Evolutionary conservation across 2,329 filamentous ascomycete genomes (phyloP), one percentile per base, ranked within the genome.

Genomic region (Lasiodiplodia sp.): DNA sequence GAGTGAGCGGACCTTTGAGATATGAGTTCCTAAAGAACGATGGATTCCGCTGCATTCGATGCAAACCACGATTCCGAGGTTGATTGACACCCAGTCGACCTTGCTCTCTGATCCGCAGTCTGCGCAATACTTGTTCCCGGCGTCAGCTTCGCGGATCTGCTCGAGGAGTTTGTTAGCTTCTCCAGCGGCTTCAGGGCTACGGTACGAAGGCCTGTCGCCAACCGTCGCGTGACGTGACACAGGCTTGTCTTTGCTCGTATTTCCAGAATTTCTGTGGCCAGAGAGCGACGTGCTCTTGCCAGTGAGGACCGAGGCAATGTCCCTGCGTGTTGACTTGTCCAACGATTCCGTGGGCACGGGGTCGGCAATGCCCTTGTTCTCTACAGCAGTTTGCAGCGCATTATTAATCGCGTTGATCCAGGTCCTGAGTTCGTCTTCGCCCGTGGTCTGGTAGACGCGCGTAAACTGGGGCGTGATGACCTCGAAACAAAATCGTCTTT

Each of bases 31-130:
- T 3, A 99, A 86, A 1, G 95, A 98, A 52, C 96, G 90, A 80
- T 99, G 96, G 70, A 99, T 97, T 71, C 96, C 96, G 77, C 94
- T 97, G 81, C 96, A 99, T 80, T 99, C 95, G 77, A 97, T 97
- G 82, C 96, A 99, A 23, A 99, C 87, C 66, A 99, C 91, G 69
- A 99, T 97, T 56, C 93, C 96, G 4, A 99, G 86, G 75, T 99
- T 99, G 81, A 99, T 97, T 0, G 96, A 98, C 34, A 98, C 96
- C 96, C 96, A 99, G 80, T 99, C 96, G 25, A 97, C 94, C 82
- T 97, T 98, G 76, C 90, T 88, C 40, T 92, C 91, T 8, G 94
- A 96, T 12, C 93, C 92, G 77, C 96, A 99, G 78, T 99, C 96
- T 18, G 96, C 96, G 78, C 96, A 99, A 87, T 91, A 92, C 73